A percentile compares a stretch with the other conserved stretches of the same genome.
phyloP scores from a whole-genome alignment of 2,329 filamentous ascomycete species.

The Paraconiothyrium sp. region DNA sequence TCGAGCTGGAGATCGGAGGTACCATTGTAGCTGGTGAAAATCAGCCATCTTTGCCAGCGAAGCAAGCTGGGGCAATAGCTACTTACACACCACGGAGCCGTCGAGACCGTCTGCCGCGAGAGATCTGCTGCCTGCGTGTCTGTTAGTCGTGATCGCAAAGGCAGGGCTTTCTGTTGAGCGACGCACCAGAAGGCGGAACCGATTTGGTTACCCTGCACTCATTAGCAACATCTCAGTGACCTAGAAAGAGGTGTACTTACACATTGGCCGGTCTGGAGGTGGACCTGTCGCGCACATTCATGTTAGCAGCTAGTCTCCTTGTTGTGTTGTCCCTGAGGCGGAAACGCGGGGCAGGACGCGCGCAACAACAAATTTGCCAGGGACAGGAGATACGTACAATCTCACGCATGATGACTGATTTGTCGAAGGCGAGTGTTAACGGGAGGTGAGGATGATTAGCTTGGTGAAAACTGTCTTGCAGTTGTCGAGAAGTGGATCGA shows the following conservation, averaged over 20 bases:
- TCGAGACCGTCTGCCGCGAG: constrained; percentile 98
- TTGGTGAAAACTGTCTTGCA: constrained; percentile 38
- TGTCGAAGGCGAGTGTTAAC: constrained; percentile 33
- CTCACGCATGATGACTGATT: constrained; percentile 69
- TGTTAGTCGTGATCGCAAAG: constrained; percentile 27
- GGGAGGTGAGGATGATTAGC: constrained; percentile 45
- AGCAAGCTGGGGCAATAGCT: not conserved
- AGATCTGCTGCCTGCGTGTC: constrained; percentile 61
- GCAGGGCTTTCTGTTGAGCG: constrained; percentile 21
- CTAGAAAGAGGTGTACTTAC: constrained; percentile 65
- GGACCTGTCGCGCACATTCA: constrained; percentile 74
- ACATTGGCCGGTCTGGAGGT: constrained; percentile 99
- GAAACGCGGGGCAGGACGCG: constrained; percentile 55
- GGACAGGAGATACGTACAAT: constrained; percentile 64
- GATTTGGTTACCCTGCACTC: constrained; percentile 95
- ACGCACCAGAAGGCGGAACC: constrained; percentile 98
- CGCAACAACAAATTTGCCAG: constrained; percentile 55
- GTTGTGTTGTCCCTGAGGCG: constrained; percentile 49
- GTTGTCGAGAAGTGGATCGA: constrained; percentile 44
- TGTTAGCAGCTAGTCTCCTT: constrained; percentile 65
- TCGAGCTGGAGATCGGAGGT: constrained; percentile 98
- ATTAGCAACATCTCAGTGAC: constrained; percentile 37
- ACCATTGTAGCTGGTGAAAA: constrained; percentile 82
- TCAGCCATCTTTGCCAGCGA: constrained; percentile 16
- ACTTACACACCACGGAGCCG: constrained; percentile 93